A percentile compares a stretch with the other conserved stretches of the same genome.
phyloP scores from a whole-genome alignment of 2,329 filamentous ascomycete genomes.

The Botrytis paeoniae region DNA sequence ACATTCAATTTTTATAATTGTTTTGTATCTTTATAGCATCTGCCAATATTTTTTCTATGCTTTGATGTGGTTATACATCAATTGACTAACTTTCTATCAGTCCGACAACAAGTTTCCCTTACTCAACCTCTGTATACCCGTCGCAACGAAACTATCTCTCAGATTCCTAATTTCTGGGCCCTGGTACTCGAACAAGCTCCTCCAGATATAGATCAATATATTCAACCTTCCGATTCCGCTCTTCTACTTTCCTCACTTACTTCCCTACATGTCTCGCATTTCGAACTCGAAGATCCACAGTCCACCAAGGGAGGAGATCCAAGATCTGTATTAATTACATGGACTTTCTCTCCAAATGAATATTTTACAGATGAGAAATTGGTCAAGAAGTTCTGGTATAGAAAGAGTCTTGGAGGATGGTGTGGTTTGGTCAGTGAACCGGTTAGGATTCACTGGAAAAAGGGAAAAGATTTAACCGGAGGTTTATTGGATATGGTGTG shows the following conservation, averaged over 20 bases:
- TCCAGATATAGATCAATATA: constrained; percentile 80
- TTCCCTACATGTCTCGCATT: constrained; percentile 70
- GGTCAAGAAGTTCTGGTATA: constrained; percentile 91
- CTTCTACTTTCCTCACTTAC: constrained; percentile 68
- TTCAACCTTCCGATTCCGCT: constrained; percentile 75
- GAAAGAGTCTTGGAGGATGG: constrained; percentile 62
- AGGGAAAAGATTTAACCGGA: constrained; percentile 76
- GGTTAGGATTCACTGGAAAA: constrained; percentile 84
- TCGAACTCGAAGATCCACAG: constrained; percentile 65
- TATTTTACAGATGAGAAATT: constrained; percentile 75
- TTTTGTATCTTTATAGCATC: not conserved
- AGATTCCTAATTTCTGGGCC: constrained; percentile 91
- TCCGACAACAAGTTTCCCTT: constrained; percentile 69
- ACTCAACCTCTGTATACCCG: constrained; percentile 71
- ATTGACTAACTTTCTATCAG: constrained; percentile 42
- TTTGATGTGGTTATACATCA: not conserved
- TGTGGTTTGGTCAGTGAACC: constrained; percentile 82
- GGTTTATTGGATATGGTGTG: constrained; percentile 74
- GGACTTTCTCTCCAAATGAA: constrained; percentile 78
- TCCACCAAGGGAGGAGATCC: constrained; percentile 63
- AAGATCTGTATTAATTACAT: constrained; percentile 71
- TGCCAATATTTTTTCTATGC: not conserved
- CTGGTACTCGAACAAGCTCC: constrained; percentile 86
- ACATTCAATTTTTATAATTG: not conserved
- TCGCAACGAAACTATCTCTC: constrained; percentile 65